A percentile compares a stretch with the other conserved stretches of the same genome.
These are phyloP conservation scores for Exophiala sp. DNA, from an alignment of 2,329 filamentous ascomycete species.

Conservation along the genomic window DNA sequence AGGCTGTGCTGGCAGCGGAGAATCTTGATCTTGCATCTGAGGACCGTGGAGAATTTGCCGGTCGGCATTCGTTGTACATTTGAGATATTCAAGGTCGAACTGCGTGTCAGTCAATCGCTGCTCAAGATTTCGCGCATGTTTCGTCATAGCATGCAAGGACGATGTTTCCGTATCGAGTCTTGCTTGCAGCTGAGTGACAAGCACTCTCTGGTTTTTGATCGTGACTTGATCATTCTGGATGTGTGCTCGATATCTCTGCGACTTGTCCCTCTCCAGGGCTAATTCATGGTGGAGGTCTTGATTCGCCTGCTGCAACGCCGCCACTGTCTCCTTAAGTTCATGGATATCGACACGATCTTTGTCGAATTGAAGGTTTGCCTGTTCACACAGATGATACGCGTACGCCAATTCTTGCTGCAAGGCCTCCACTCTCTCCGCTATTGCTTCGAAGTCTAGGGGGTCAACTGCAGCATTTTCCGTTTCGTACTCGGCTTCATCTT, in stretches of 20 bases:
- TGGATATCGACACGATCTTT: constrained; percentile 13
- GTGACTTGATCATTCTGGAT: not conserved
- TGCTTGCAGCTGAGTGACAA: constrained; percentile 6
- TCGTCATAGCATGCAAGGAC: constrained; percentile 12
- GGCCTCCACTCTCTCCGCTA: constrained; percentile 18
- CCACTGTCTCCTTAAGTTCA: constrained; percentile 9
- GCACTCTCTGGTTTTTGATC: not conserved
- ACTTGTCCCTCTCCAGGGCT: constrained; percentile 3
- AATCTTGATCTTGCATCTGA: not conserved
- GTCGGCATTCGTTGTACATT: constrained; percentile 12
- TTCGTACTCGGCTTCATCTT: not conserved
- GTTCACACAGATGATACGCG: constrained; percentile 16
- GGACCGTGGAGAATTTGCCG: not conserved
- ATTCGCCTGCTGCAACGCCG: not conserved
- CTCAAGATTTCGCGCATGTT: constrained; percentile 11
- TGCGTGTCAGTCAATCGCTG: constrained; percentile 12
- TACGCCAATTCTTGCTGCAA: constrained; percentile 11
- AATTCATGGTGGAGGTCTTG: constrained; percentile 3
- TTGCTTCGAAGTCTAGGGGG: constrained; percentile 12
- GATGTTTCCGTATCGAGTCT: constrained; percentile 12
- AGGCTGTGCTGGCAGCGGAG: constrained; percentile 16
- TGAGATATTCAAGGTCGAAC: constrained; percentile 23
- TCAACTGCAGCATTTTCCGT: not conserved
- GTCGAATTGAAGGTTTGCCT: constrained; percentile 20
- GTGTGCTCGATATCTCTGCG: not conserved